phyloP scores from a whole-genome alignment of 2,329 filamentous ascomycete genomes.

The Trichophyton rubrum region DNA sequence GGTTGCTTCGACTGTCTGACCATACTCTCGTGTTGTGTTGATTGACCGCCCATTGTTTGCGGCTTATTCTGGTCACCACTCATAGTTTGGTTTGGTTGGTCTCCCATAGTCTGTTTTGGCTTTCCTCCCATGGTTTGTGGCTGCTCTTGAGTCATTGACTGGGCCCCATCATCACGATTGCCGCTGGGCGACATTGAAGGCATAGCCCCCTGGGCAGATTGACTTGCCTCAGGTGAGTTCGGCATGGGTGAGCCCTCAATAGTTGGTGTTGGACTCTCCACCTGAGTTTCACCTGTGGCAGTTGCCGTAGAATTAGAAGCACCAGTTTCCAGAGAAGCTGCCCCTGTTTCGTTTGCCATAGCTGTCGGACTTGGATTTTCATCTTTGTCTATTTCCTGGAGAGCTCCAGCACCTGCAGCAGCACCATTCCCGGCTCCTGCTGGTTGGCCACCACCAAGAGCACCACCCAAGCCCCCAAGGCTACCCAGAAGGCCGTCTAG shows the following conservation, averaged over 20 bases:
- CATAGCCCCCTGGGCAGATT: neutral
- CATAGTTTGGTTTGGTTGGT: no score
- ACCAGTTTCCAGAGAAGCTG: neutral
- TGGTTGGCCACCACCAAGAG: neutral
- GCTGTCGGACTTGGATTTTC: neutral
- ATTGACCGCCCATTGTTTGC: no score
- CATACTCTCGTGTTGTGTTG: no score
- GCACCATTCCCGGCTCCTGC: neutral
- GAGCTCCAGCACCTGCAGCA: neutral
- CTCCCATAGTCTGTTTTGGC: neutral
- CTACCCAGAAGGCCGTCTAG: neutral
- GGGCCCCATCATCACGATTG: neutral
- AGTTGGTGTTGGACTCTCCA: neutral
- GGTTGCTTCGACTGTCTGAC: no score
- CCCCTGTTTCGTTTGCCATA: neutral
- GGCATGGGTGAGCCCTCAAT: neutral
- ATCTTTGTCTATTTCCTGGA: neutral
- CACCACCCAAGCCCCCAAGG: neutral
- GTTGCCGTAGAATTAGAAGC: neutral
- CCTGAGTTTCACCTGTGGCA: neutral
- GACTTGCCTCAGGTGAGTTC: neutral
- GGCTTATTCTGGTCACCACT: no score
- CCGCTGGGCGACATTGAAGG: neutral
- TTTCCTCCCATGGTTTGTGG: neutral
- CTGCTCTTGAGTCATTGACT: neutral